These are phyloP conservation scores for Zanthoxylum bungeanum DNA, from an alignment of 345 rosid species.

Conservation along the genomic window DNA sequence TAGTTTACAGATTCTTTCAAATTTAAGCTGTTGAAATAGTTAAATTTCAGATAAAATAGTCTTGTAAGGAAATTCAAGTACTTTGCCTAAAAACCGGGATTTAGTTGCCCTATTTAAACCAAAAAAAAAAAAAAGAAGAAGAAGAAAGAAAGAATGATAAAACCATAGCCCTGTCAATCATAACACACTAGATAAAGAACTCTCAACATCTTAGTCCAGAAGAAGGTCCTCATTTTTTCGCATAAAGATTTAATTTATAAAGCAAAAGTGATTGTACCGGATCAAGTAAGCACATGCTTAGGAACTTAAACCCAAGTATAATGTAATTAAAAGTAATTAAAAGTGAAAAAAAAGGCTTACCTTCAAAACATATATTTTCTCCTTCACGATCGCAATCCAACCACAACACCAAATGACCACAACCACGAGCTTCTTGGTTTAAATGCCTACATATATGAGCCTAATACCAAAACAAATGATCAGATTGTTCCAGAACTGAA, in stretches of 20 bases:
- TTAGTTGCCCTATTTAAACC: neutral
- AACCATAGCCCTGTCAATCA: neutral
- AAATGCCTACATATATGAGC: conserved; percentile 80
- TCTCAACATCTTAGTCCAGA: neutral
- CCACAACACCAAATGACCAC: conserved; percentile 84
- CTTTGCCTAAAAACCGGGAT: neutral
- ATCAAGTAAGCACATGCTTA: neutral
- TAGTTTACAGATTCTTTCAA: neutral
- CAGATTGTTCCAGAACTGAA: neutral
- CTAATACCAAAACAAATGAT: conserved; percentile 37
- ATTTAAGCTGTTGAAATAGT: neutral
- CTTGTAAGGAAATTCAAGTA: neutral
- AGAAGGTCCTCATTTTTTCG: neutral
- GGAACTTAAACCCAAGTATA: neutral
- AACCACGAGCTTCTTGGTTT: conserved; percentile 88
- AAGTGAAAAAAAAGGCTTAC: conserved; percentile 30
- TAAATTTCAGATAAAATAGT: neutral
- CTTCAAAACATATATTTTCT: conserved; percentile 98
- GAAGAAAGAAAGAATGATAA: neutral
- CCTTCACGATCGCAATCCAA: conserved; percentile 99
- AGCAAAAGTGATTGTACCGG: neutral
- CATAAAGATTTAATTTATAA: neutral
- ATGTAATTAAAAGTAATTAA: neutral
- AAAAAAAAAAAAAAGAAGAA: too few relatives aligned
- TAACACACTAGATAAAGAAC: neutral